A percentile compares a stretch with the other conserved stretches of the same genome.
Conservation (phyloP, 495 filamentous ascomycete genomes). For the Trypethelium eluteriae region DNA sequence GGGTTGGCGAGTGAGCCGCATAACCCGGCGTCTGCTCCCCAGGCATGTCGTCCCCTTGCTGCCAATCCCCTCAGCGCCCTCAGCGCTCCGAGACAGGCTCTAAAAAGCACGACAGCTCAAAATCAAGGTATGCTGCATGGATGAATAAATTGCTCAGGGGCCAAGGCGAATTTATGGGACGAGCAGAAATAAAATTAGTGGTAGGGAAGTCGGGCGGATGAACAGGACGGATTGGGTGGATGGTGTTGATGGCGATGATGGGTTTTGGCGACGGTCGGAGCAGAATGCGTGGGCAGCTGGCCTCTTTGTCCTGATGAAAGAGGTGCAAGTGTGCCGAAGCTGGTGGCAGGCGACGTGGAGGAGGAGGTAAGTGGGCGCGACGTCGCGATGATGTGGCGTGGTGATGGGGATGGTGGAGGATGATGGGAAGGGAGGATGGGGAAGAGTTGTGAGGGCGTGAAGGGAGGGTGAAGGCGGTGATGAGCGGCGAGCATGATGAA, state of each 20-base stretch:
- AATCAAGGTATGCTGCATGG: neutral
- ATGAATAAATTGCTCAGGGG: neutral
- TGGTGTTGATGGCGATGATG: conserved; percentile 13
- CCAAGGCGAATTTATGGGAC: neutral
- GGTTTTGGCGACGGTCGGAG: conserved; percentile 1
- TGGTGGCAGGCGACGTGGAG: neutral
- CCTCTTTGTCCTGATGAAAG: neutral
- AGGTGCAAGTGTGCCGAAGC: neutral
- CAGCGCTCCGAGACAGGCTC: neutral
- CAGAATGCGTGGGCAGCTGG: conserved; percentile 5
- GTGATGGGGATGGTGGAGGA: neutral
- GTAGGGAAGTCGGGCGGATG: neutral
- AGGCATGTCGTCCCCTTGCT: conserved; percentile 26
- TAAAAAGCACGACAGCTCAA: neutral
- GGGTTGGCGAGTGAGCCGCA: conserved; percentile 28
- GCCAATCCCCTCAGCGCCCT: conserved; percentile 6
- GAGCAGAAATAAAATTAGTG: neutral
- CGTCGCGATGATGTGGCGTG: neutral
- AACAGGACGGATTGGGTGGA: neutral
- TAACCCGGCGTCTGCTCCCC: conserved; percentile 24
- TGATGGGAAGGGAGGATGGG: neutral
- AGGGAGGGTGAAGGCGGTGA: neutral
- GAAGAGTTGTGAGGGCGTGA: neutral
- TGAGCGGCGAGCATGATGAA: conserved; percentile 11
- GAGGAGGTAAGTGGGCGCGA: neutral